Evolutionary conservation across 352 stramenopile genomes (phyloP).

Genomic region (Pythium vanterpoolii): DNA sequence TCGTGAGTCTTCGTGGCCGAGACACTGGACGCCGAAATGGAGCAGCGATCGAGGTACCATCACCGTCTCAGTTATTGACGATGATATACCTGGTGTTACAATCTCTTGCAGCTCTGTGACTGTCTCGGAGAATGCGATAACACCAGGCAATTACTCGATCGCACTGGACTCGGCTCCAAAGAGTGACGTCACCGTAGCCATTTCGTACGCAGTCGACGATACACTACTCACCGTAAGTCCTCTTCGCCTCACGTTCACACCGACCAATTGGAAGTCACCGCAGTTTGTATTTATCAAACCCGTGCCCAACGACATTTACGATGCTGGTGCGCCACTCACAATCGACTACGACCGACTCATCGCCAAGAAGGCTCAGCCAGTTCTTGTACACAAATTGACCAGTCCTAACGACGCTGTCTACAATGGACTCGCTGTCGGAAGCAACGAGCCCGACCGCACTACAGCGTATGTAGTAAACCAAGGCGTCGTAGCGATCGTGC

Average conservation of each 20-base stretch:
- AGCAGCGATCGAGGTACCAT: constrained; percentile 35
- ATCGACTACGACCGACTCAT: constrained; percentile 47
- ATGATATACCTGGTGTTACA: constrained; percentile 63
- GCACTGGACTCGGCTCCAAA: constrained; percentile 61
- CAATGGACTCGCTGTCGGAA: constrained; percentile 39
- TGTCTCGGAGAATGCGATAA: constrained; percentile 39
- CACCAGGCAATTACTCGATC: constrained; percentile 40
- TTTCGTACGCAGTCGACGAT: constrained; percentile 38
- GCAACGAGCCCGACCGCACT: constrained; percentile 37
- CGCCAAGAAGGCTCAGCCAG: constrained; percentile 45
- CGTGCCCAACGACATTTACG: constrained; percentile 43
- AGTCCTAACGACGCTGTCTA: constrained; percentile 40
- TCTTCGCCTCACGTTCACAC: constrained; percentile 42
- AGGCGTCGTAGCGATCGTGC: constrained; percentile 39
- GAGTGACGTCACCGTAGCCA: constrained; percentile 39
- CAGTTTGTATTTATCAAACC: constrained; percentile 47
- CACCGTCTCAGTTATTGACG: constrained; percentile 41
- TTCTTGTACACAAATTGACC: constrained; percentile 36
- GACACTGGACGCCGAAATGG: constrained; percentile 29
- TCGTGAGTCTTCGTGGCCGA: constrained; percentile 35
- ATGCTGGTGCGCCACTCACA: constrained; percentile 49
- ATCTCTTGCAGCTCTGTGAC: constrained; percentile 37
- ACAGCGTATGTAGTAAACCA: constrained; percentile 35
- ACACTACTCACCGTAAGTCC: constrained; percentile 39
- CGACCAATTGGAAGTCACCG: constrained; percentile 46